phyloP scores from a whole-genome alignment of 2,329 filamentous ascomycete genomes.

The Neonectria sp. region DNA sequence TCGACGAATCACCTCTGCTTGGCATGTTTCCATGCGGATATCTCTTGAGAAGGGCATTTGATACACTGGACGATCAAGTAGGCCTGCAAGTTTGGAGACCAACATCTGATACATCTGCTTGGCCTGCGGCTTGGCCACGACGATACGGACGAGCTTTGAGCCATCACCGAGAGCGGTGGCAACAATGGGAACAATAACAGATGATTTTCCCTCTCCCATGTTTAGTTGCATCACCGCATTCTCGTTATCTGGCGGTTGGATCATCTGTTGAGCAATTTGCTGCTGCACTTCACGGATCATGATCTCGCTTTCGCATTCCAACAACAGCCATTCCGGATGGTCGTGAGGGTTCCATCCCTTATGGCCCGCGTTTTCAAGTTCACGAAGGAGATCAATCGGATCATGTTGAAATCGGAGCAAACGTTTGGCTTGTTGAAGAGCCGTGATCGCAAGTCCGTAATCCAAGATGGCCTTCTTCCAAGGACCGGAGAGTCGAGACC shows the following conservation, averaged over 20 bases:
- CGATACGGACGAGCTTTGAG: slow-evolving; percentile 66
- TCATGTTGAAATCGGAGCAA: too few relatives aligned
- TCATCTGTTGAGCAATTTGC: slow-evolving; percentile 72
- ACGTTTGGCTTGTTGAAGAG: too few relatives aligned
- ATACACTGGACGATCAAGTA: slow-evolving; percentile 68
- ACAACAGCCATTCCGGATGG: slow-evolving; percentile 72
- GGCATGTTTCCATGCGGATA: slow-evolving; percentile 50
- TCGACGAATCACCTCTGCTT: slow-evolving; percentile 54
- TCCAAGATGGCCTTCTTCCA: too few relatives aligned
- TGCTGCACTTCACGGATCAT: slow-evolving; percentile 73
- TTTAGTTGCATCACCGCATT: slow-evolving; percentile 77
- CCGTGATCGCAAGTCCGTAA: too few relatives aligned
- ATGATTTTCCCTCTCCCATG: slow-evolving; percentile 81
- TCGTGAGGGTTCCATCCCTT: slow-evolving; percentile 67
- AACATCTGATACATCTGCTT: slow-evolving; percentile 68
- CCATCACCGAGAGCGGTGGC: slow-evolving; percentile 67
- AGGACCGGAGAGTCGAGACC: too few relatives aligned
- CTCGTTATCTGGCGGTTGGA: slow-evolving; percentile 49
- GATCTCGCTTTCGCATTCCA: slow-evolving; percentile 76
- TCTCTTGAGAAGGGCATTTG: slow-evolving; percentile 73
- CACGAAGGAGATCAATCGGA: too few relatives aligned
- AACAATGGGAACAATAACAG: slow-evolving; percentile 78
- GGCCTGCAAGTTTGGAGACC: slow-evolving; percentile 62
- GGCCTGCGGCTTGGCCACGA: slow-evolving; percentile 74
- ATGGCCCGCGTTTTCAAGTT: neutral